Conservation (phyloP, 2,329 filamentous ascomycete genomes). For the Sphaerulina musiva region DNA sequence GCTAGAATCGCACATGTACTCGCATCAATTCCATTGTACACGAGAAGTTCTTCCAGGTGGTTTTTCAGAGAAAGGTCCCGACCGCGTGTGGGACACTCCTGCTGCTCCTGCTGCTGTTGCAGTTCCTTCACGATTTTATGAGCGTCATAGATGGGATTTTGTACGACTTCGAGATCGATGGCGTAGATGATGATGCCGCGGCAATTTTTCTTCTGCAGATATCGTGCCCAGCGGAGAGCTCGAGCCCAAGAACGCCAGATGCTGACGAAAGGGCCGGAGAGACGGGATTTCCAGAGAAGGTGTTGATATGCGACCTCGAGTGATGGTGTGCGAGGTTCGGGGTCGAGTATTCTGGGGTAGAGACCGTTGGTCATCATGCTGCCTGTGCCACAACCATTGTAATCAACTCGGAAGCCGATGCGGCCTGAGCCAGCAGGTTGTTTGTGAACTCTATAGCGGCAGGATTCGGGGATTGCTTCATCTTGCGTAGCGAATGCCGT, state of each 20-base stretch:
- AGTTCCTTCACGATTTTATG: slow-evolving; percentile 1
- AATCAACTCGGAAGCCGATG: neutral
- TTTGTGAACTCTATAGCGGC: neutral
- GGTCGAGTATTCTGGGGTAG: neutral
- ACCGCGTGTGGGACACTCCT: neutral
- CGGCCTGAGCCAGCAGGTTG: slow-evolving; percentile 5
- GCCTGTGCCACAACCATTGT: neutral
- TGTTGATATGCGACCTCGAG: slow-evolving; percentile 4
- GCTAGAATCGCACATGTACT: neutral
- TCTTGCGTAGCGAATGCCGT: neutral
- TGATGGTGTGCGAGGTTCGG: neutral
- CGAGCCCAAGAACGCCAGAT: slow-evolving; percentile 6
- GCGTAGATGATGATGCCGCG: slow-evolving; percentile 1
- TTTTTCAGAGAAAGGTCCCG: neutral
- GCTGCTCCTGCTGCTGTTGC: neutral
- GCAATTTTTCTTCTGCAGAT: neutral
- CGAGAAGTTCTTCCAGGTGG: slow-evolving; percentile 2
- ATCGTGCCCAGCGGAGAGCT: slow-evolving; percentile 6
- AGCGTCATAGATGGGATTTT: slow-evolving; percentile 1
- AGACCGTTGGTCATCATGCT: slow-evolving; percentile 2
- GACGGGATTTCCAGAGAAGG: slow-evolving; percentile 8
- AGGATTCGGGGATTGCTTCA: neutral
- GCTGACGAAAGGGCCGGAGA: slow-evolving; percentile 5
- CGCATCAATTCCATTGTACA: slow-evolving; percentile 1
- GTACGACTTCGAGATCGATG: slow-evolving; percentile 3